Percentiles rank a stretch among this genome's conserved stretches.
Conservation (phyloP, 495 filamentous ascomycete genomes). For the Aspergillus nidulans region DNA sequence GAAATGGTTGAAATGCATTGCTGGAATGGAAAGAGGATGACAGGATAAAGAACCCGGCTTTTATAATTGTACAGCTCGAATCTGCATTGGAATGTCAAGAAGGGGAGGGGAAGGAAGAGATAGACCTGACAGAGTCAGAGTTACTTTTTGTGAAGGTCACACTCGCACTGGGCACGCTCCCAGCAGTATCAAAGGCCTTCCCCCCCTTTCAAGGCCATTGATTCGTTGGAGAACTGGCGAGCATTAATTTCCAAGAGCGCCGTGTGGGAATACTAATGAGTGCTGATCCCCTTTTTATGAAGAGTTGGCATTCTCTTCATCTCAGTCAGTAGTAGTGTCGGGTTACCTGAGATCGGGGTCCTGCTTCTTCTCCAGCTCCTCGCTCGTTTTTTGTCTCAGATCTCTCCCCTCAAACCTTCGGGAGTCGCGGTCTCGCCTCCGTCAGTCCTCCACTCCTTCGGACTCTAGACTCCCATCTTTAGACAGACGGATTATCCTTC, state of each 20-base stretch:
- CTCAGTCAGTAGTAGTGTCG: not conserved
- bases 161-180: too few relatives aligned
- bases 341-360: not conserved
- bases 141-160: not conserved
- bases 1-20: too few relatives aligned
- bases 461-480: constrained; percentile 13
- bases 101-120: too few relatives aligned
- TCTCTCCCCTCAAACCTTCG: not conserved
- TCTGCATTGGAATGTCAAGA: not conserved
- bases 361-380: not conserved
- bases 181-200: too few relatives aligned
- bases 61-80: not conserved
- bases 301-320: not conserved
- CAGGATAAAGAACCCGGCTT: too few relatives aligned
- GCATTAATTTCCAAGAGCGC: not conserved
- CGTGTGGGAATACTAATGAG: not conserved
- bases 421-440: not conserved
- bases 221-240: not conserved
- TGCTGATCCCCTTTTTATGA: constrained; percentile 1
- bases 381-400: not conserved
- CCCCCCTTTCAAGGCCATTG: not conserved
- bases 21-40: not conserved
- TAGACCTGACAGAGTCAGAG: too few relatives aligned
- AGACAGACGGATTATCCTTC: constrained; percentile 2
- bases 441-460: constrained; percentile 27